Evolutionary conservation across 345 rosid species (phyloP).

Genomic region (Psidium guajava): DNA sequence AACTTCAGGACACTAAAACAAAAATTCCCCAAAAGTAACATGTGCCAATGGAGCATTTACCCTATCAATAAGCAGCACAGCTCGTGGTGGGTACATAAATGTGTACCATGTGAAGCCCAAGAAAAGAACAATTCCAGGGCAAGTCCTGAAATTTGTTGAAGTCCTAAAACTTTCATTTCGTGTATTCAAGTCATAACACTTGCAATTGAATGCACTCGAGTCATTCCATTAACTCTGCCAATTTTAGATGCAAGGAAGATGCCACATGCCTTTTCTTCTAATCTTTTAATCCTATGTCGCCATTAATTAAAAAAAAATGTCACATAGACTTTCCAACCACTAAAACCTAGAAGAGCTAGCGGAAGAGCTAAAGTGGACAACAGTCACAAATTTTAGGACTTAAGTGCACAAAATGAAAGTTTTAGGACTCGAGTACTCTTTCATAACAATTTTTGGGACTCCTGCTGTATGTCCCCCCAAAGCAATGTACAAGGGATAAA

Average conservation of each 20-base stretch:
- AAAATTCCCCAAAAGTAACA: not conserved
- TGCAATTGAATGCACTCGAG: not conserved
- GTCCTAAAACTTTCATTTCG: not conserved
- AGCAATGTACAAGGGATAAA: not conserved
- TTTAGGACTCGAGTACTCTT: not conserved
- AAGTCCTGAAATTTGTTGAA: not conserved
- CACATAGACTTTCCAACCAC: not conserved
- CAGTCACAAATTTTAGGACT: not conserved
- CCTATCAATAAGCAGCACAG: not conserved
- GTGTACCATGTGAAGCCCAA: not conserved
- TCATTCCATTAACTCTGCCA: not conserved
- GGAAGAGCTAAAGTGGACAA: not conserved
- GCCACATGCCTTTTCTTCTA: not conserved
- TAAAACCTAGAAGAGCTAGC: not conserved
- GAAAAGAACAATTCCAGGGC: not conserved
- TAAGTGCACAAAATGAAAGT: not conserved
- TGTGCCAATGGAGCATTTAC: no score
- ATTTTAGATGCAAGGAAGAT: not conserved
- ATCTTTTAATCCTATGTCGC: not conserved
- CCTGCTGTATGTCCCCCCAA: not conserved
- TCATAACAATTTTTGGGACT: not conserved
- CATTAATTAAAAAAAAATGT: not conserved
- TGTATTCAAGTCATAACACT: not conserved
- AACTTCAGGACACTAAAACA: not conserved
- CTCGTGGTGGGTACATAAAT: not conserved